Evolutionary conservation across 2,329 filamentous ascomycete species (phyloP).

Genomic region (Talaromyces verruculosus): DNA sequence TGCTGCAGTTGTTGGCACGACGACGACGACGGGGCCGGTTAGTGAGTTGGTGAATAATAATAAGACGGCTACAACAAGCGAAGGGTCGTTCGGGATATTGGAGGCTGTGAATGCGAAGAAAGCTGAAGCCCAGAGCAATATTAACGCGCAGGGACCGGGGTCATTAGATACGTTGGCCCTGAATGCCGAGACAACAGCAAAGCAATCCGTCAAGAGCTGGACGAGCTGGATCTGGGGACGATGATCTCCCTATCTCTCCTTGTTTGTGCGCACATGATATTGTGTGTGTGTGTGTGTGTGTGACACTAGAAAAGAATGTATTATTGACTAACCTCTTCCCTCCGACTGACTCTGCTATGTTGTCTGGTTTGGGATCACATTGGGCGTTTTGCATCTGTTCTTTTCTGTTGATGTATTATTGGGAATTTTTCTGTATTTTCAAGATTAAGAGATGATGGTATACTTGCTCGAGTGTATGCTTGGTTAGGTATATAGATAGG

Average conservation of each 20-base stretch:
- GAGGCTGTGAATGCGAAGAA: slow-evolving; percentile 40
- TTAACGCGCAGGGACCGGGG: slow-evolving; percentile 23
- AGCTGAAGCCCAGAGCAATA: slow-evolving; percentile 21
- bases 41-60: slow-evolving; percentile 13
- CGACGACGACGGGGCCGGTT: slow-evolving; percentile 16
- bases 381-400: slow-evolving; percentile 11
- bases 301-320: slow-evolving; percentile 12
- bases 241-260: slow-evolving; percentile 22
- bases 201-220: slow-evolving; percentile 41
- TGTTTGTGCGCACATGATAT: neutral
- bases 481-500: slow-evolving; percentile 4
- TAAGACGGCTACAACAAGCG: neutral
- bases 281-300: neutral
- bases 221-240: slow-evolving; percentile 42
- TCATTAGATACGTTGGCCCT: slow-evolving; percentile 38
- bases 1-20: neutral
- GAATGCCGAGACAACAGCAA: slow-evolving; percentile 38
- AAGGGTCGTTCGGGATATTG: slow-evolving; percentile 30
- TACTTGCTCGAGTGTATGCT: slow-evolving; percentile 10
- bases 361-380: slow-evolving; percentile 12
- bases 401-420: slow-evolving; percentile 9
- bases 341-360: neutral
- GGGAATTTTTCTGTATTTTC: neutral
- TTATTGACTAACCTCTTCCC: slow-evolving; percentile 12
- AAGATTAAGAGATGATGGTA: neutral